phyloP scores from a whole-genome alignment of 257 asterid species.

The Fraxinus pennsylvanica region DNA sequence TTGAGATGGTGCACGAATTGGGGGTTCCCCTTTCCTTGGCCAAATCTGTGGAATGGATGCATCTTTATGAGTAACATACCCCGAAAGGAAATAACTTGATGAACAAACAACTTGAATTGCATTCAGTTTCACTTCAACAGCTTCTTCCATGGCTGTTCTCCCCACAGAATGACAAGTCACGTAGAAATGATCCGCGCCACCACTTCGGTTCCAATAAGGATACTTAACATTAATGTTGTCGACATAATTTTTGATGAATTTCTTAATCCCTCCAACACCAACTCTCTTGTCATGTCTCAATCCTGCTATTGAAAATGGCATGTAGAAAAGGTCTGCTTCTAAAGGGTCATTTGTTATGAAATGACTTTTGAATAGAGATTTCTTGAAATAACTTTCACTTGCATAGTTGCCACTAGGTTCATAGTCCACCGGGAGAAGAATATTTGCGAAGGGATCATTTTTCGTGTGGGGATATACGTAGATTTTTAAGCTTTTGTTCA shows the following conservation, averaged over 20 bases:
- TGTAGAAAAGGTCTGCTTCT: conserved; percentile 72
- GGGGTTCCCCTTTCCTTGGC: conserved; percentile 63
- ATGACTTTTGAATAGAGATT: conserved; percentile 54
- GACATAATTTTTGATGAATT: conserved; percentile 49
- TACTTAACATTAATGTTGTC: conserved; percentile 42
- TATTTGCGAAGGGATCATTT: conserved; percentile 66
- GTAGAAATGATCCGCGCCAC: conserved; percentile 91
- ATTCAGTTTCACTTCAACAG: conserved; percentile 59
- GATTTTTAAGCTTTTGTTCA: conserved; percentile 67
- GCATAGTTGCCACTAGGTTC: conserved; percentile 87
- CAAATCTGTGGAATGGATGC: conserved; percentile 91
- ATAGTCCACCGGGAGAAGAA: conserved; percentile 40
- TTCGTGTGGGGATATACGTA: conserved; percentile 63
- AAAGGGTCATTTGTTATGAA: conserved; percentile 72
- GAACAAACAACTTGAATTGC: conserved; percentile 92
- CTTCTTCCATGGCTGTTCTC: conserved; percentile 73
- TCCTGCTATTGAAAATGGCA: conserved; percentile 82
- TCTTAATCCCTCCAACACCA: conserved; percentile 67
- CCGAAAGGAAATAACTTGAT: conserved; percentile 72
- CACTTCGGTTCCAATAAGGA: conserved; percentile 80
- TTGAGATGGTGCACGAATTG: conserved; percentile 40
- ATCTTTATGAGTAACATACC: conserved; percentile 84
- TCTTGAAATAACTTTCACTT: conserved; percentile 90
- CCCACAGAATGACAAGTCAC: conserved; percentile 89
- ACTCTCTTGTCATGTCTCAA: conserved; percentile 70